Percentiles rank a stretch among this genome's conserved stretches.
These are phyloP conservation scores for Ustilago tritici DNA, from an alignment of 1,284 basidiomycete species.

Conservation along the genomic window DNA sequence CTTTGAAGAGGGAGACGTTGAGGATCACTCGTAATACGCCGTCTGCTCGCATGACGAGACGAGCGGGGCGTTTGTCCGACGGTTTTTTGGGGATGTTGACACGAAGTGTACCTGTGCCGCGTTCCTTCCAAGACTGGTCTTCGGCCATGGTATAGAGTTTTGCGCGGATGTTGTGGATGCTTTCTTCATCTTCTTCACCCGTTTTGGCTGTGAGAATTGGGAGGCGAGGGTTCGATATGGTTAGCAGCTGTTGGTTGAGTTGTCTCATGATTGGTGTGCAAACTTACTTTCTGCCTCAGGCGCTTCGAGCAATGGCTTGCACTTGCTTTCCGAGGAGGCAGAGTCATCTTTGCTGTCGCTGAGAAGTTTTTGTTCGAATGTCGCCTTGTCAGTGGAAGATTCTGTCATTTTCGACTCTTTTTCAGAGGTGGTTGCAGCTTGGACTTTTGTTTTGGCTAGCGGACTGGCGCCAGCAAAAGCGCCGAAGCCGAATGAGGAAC, in stretches of 20 bases:
- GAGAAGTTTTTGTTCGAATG: conserved; percentile 39
- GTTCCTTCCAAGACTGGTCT: conserved; percentile 84
- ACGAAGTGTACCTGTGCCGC: conserved; percentile 84
- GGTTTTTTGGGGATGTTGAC: conserved; percentile 76
- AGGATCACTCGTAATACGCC: conserved; percentile 86
- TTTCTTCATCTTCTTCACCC: conserved; percentile 91
- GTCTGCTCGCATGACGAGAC: conserved; percentile 94
- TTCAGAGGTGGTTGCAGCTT: conserved; percentile 15
- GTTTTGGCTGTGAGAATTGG: conserved; percentile 76
- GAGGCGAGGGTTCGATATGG: background rate
- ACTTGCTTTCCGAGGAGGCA: conserved; percentile 18
- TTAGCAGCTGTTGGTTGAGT: background rate
- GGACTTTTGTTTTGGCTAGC: conserved; percentile 40
- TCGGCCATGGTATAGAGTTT: conserved; percentile 80
- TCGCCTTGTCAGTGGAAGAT: conserved; percentile 20
- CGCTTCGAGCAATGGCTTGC: conserved; percentile 35
- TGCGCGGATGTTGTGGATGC: conserved; percentile 83
- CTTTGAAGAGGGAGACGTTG: conserved; percentile 86
- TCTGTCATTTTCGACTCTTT: conserved; percentile 18
- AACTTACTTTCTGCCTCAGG: conserved; percentile 47
- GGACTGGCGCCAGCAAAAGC: conserved; percentile 55
- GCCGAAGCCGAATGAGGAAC: conserved; percentile 54
- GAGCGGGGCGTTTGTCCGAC: conserved; percentile 77
- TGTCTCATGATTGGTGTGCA: background rate
- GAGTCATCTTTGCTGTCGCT: conserved; percentile 19